Conservation (phyloP, 2,329 filamentous ascomycete genomes). For the Emergomyces pasteurianus region DNA sequence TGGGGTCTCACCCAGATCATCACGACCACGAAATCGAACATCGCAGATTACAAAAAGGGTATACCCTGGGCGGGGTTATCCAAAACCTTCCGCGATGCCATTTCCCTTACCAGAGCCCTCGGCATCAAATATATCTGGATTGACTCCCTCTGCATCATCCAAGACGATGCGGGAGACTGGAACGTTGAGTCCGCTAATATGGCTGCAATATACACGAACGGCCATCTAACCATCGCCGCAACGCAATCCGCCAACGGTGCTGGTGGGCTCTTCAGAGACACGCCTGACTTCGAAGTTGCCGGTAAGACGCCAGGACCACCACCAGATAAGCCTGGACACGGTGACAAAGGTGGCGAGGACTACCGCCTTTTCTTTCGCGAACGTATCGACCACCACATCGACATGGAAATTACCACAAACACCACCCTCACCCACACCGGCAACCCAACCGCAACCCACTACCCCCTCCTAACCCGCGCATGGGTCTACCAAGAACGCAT, state of each 20-base stretch:
- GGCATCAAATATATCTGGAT: background rate
- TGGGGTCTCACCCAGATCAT: constrained; percentile 1
- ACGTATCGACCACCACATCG: background rate
- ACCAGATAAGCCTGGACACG: no score
- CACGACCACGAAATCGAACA: background rate
- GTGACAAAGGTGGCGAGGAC: background rate
- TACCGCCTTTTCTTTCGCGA: constrained; percentile 1
- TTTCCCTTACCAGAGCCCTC: background rate
- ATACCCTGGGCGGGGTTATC: background rate
- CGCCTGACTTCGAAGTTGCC: background rate
- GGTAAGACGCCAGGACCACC: background rate
- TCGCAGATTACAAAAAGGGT: background rate
- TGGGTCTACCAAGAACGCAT: constrained; percentile 1
- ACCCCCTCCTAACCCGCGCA: background rate
- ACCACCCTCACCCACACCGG: background rate
- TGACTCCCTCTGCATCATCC: constrained; percentile 1
- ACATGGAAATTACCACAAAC: background rate
- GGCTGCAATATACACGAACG: background rate
- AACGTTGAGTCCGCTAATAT: background rate
- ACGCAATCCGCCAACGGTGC: background rate
- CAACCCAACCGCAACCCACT: background rate
- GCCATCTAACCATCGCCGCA: background rate
- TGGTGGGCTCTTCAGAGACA: background rate
- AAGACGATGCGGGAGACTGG: background rate
- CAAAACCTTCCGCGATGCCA: background rate